Evolutionary conservation across 495 filamentous ascomycete genomes (phyloP), one percentile per base, ranked within the genome.

Genomic region (Penicillium manginii): DNA sequence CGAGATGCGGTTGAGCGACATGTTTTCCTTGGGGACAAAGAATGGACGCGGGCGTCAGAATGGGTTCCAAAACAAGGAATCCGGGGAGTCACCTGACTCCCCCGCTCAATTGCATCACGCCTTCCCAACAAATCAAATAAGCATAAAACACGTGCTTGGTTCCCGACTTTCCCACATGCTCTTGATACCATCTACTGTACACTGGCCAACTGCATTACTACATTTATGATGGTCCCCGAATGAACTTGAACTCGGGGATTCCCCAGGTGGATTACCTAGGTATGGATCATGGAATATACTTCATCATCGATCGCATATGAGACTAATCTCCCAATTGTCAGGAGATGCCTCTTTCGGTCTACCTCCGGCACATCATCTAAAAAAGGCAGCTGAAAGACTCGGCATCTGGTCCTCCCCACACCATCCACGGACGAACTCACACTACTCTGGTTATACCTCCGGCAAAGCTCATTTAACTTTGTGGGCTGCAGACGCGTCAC

Each of bases 1-100:
- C 18, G 72, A 73, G 58, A 73, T 62, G 22, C 72, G 72, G 23
- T 61, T 57, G 43, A 75, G 57, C 39, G 72, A 75, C 72, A 75
- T 75, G 2, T 22, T 47, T 26, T n/a, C 17, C 42, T 4, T n/a
- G n/a, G n/a, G n/a, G n/a, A n/a, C n/a, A 17, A 14, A 17, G 39
- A 9, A 18, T 45, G 9, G n/a, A 9, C 40, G 8, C 1, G n/a
- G 39, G 39, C 14, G 40, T 21, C n/a, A 45, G 12, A 12, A 23
- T n/a, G n/a, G n/a, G 49, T 47, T 4, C 40, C 19, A 19, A 21
- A 40, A 40, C 23, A 32, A 53, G 21, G 45, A 47, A 47, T 47
- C 45, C 45, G 45, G 45, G 45, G 45, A 15, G 49, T 51, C 49
- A 51, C 12, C 10, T 51, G 49, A 51, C 49, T 14, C n/a, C 32